phyloP scores from a whole-genome alignment of 2,329 filamentous ascomycete species.

The Myriangium duriaei region DNA sequence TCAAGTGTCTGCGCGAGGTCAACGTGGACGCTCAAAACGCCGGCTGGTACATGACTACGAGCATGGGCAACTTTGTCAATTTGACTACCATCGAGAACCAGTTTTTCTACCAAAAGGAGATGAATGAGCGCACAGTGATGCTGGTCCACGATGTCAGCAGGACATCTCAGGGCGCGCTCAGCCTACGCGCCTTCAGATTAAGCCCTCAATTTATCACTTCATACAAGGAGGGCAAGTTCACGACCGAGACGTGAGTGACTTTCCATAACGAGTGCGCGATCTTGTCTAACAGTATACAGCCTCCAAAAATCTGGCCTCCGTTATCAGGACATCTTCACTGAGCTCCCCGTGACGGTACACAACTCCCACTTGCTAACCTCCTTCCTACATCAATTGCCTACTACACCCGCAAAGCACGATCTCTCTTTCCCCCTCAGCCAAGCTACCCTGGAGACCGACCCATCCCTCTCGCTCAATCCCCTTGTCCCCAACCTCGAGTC shows the following conservation, averaged over 20 bases:
- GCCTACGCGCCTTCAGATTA: slow-evolving; percentile 80
- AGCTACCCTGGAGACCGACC: slow-evolving; percentile 58
- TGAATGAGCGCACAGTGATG: slow-evolving; percentile 74
- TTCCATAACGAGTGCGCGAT: slow-evolving; percentile 1
- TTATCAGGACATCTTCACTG: slow-evolving; percentile 85
- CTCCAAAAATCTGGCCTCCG: slow-evolving; percentile 88
- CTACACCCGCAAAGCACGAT: slow-evolving; percentile 47
- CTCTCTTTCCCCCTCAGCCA: slow-evolving; percentile 68
- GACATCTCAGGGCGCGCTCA: slow-evolving; percentile 82
- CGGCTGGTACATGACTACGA: slow-evolving; percentile 96
- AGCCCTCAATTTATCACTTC: slow-evolving; percentile 78
- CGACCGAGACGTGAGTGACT: slow-evolving; percentile 67
- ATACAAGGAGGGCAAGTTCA: slow-evolving; percentile 97
- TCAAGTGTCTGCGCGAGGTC: slow-evolving; percentile 88
- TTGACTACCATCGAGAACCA: slow-evolving; percentile 95
- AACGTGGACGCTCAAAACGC: slow-evolving; percentile 97
- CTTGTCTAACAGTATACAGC: slow-evolving; percentile 36
- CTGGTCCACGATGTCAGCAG: slow-evolving; percentile 92
- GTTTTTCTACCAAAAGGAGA: slow-evolving; percentile 87
- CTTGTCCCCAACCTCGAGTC: slow-evolving; percentile 81
- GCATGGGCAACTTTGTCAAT: slow-evolving; percentile 98
- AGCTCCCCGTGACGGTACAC: slow-evolving; percentile 80
- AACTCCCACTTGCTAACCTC: slow-evolving; percentile 96
- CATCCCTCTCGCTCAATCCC: slow-evolving; percentile 45
- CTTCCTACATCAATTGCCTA: slow-evolving; percentile 83